Base-by-base conservation (phyloP, 1,139 yeast genomes). In the Geotrichum cucujoidarum region DNA sequence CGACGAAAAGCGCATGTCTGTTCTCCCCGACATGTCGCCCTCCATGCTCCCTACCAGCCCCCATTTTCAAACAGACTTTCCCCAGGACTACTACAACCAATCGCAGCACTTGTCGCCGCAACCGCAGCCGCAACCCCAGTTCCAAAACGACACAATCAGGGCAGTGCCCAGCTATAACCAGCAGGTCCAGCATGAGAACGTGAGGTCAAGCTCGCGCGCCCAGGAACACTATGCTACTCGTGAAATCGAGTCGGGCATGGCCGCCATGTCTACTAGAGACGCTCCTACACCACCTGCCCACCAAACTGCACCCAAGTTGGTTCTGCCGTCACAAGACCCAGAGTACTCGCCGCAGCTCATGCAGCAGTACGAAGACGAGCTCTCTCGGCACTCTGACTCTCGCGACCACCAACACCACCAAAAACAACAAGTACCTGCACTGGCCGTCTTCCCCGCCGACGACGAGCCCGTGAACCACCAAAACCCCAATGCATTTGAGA, bases 1-100 rank as follows among this genome's bases (percentile, higher is more conserved):
- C 11, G 53, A 50, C 31, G 53, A 50, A 25, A 30, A 30, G 14
- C 41, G 47, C 1, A 32, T 43, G 18, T 43, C 50, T 2, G 47
- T 47, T 13, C 30, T 35, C 16, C 34, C 45, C 14, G 38, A 35
- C 27, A 10, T 35, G 18, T 35, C 38, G n/a, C 25, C n/a, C n/a
- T n/a, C n/a, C n/a, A n/a, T n/a, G n/a, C n/a, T 21, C 11, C 20
- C 38, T 25, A 42, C 40, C 24, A 20, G 35, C 3, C 14, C 27
- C 14, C 13, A 25, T 29, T 43, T 37, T 13, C 17, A 14, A 17
- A 8, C 44, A n/a, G n/a, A n/a, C n/a, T n/a, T n/a, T n/a, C n/a
- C n/a, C n/a, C n/a, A n/a, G n/a, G n/a, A n/a, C n/a, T 21, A 6
- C 17, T 30, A 13, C 39, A 40, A 8, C 21, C 32, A 30, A 16